Evolutionary conservation across 1,139 yeast species (phyloP).

Genomic region (Starmera stellimalicola): DNA sequence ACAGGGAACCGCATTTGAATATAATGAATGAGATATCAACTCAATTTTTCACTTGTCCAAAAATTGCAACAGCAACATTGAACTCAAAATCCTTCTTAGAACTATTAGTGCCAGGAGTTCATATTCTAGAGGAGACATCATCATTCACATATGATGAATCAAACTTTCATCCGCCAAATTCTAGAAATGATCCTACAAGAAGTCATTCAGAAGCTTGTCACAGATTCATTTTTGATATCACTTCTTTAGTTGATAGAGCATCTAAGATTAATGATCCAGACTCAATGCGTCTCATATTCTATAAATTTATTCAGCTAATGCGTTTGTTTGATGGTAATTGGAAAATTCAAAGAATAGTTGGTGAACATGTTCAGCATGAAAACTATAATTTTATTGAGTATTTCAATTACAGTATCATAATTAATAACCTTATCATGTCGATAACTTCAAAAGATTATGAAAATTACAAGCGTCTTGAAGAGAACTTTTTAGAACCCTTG

Average conservation of each 20-base stretch:
- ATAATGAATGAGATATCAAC: slow-evolving; percentile 44
- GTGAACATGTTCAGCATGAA: slow-evolving; percentile 61
- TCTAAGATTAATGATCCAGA: slow-evolving; percentile 20
- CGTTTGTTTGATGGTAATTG: slow-evolving; percentile 50
- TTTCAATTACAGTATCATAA: slow-evolving; percentile 35
- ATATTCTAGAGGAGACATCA: too few relatives aligned
- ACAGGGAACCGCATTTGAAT: slow-evolving; percentile 58
- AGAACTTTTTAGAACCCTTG: slow-evolving; percentile 1
- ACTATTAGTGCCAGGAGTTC: too few relatives aligned
- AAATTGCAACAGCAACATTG: slow-evolving; percentile 42
- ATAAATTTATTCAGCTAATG: slow-evolving; percentile 30
- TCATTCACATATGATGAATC: slow-evolving; percentile 51
- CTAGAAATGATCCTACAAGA: slow-evolving; percentile 48
- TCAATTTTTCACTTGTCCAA: slow-evolving; percentile 61
- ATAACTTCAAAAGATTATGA: not conserved
- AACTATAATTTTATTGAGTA: slow-evolving; percentile 39
- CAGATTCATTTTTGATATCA: slow-evolving; percentile 47
- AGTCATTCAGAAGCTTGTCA: slow-evolving; percentile 29
- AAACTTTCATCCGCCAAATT: slow-evolving; percentile 24
- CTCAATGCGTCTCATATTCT: slow-evolving; percentile 26
- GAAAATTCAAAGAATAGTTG: slow-evolving; percentile 46
- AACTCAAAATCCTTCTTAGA: slow-evolving; percentile 27
- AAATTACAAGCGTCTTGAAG: not conserved
- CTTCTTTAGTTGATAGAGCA: slow-evolving; percentile 33
- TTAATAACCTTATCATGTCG: slow-evolving; percentile 29